These are phyloP conservation scores for Hibiscus tridactylites DNA, from an alignment of 345 rosid genomes.

Conservation along the genomic window DNA sequence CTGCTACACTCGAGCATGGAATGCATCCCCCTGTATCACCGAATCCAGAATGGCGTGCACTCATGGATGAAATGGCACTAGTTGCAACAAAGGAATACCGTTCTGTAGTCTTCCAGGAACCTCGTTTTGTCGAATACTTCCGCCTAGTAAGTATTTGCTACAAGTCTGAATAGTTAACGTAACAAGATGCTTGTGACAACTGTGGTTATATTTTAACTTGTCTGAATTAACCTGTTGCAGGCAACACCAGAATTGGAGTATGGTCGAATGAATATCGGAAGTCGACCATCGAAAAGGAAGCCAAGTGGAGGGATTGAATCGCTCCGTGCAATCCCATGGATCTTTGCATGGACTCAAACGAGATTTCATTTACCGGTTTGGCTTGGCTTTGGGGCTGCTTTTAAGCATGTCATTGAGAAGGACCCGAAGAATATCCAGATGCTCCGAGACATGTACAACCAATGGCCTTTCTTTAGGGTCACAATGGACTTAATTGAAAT, in stretches of 20 bases:
- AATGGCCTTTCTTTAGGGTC: slow-evolving; percentile 95
- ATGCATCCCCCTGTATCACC: slow-evolving; percentile 96
- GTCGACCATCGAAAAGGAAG: slow-evolving; percentile 89
- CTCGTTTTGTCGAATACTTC: slow-evolving; percentile 90
- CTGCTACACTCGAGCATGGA: slow-evolving; percentile 95
- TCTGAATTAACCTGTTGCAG: slow-evolving; percentile 21
- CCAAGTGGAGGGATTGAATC: slow-evolving; percentile 95
- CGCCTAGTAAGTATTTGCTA: slow-evolving; percentile 55
- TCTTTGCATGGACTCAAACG: slow-evolving; percentile 98
- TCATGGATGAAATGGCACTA: slow-evolving; percentile 93
- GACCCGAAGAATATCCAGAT: slow-evolving; percentile 66
- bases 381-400: slow-evolving; percentile 95
- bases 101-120: slow-evolving; percentile 81
- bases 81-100: slow-evolving; percentile 82
- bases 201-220: background rate
- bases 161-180: background rate
- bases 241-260: slow-evolving; percentile 94
- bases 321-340: slow-evolving; percentile 97
- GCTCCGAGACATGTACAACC: slow-evolving; percentile 89
- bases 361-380: slow-evolving; percentile 92
- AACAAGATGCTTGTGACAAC: background rate
- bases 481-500: slow-evolving; percentile 89
- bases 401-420: slow-evolving; percentile 57
- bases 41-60: slow-evolving; percentile 94
- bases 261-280: slow-evolving; percentile 98